These are phyloP conservation scores for Tetracladium maxilliforme DNA, from an alignment of 2,329 filamentous ascomycete species.

Conservation along the genomic window DNA sequence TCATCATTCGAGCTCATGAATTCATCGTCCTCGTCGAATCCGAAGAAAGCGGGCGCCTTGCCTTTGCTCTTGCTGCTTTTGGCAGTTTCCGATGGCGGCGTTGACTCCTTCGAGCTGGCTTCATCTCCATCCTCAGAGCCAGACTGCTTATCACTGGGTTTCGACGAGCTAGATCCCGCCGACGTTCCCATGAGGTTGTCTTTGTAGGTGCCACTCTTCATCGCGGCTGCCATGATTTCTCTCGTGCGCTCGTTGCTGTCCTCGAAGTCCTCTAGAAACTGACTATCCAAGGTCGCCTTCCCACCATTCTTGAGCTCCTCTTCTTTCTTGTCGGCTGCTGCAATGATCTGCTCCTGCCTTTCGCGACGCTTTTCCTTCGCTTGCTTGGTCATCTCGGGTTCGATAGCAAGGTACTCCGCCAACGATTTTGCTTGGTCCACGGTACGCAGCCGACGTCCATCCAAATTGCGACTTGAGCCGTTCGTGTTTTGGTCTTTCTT, in stretches of 20 bases:
- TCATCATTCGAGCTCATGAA: slow-evolving; percentile 57
- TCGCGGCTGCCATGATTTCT: slow-evolving; percentile 56
- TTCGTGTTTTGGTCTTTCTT: slow-evolving; percentile 75
- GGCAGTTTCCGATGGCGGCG: slow-evolving; percentile 29
- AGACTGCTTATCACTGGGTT: slow-evolving; percentile 9
- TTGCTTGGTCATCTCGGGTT: slow-evolving; percentile 92
- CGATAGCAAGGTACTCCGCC: slow-evolving; percentile 87
- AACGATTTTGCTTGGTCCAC: slow-evolving; percentile 91
- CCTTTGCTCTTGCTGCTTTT: slow-evolving; percentile 14
- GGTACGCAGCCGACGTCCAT: slow-evolving; percentile 78
- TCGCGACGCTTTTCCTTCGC: slow-evolving; percentile 77
- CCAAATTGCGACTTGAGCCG: slow-evolving; percentile 82
- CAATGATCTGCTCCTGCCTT: slow-evolving; percentile 80
- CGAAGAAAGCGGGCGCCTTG: slow-evolving; percentile 50
- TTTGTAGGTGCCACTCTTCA: slow-evolving; percentile 47
- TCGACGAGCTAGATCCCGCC: slow-evolving; percentile 21
- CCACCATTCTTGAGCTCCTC: slow-evolving; percentile 67
- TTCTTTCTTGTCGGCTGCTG: slow-evolving; percentile 67
- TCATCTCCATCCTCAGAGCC: slow-evolving; percentile 15
- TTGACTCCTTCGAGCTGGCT: slow-evolving; percentile 24
- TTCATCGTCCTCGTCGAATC: slow-evolving; percentile 69
- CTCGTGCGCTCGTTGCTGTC: slow-evolving; percentile 74
- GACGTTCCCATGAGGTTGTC: slow-evolving; percentile 37
- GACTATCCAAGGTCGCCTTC: slow-evolving; percentile 62
- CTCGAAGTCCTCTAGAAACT: slow-evolving; percentile 93